A percentile compares a stretch with the other conserved stretches of the same genome.
Evolutionary conservation across 257 asterid genomes (phyloP).

Genomic region (Plantago elongata): DNA sequence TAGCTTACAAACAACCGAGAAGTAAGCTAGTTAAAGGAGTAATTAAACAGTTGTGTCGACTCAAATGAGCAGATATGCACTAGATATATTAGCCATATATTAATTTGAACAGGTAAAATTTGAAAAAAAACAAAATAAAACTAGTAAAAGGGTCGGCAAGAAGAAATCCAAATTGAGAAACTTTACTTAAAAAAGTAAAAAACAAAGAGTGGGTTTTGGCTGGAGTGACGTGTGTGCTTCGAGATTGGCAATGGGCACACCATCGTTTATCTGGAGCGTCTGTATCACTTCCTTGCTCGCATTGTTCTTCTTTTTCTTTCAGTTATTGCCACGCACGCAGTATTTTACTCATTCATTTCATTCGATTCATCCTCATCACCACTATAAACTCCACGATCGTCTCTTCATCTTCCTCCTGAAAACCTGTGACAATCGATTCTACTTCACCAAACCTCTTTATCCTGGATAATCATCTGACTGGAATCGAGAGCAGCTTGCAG

Average conservation of each 20-base stretch:
- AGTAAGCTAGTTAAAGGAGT: too few species aligned
- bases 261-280: conserved; percentile 16
- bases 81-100: too few species aligned
- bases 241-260: conserved; percentile 20
- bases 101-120: too few species aligned
- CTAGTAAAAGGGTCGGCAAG: too few species aligned
- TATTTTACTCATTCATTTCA: not conserved
- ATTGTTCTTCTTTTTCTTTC: not conserved
- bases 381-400: conserved; percentile 17
- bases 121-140: too few species aligned
- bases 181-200: too few species aligned
- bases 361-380: conserved; percentile 7
- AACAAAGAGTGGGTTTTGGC: too few species aligned
- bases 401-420: not conserved
- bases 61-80: too few species aligned
- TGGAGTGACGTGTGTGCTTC: not conserved
- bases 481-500: too few species aligned
- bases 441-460: not conserved
- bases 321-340: conserved; percentile 27
- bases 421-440: not conserved
- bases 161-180: too few species aligned
- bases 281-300: conserved; percentile 10
- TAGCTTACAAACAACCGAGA: too few species aligned
- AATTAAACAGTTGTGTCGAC: too few species aligned
- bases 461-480: conserved; percentile 1